These are phyloP conservation scores for Tricholoma flavovirens DNA, from an alignment of 768 basidiomycete species.

Conservation along the genomic window DNA sequence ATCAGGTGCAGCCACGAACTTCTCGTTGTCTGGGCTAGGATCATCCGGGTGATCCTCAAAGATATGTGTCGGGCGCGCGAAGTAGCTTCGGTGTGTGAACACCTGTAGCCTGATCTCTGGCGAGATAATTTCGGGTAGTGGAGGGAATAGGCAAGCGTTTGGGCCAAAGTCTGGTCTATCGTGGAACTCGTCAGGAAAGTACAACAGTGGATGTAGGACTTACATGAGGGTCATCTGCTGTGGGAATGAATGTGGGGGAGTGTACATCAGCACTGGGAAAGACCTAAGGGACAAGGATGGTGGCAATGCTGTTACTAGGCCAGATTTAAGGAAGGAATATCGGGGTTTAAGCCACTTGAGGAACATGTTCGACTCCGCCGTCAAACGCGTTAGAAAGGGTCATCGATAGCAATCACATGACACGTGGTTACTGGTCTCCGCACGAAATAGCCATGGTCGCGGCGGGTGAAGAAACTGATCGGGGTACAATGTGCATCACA, in stretches of 20 bases:
- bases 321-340: slow-evolving; percentile 9
- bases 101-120: slow-evolving; percentile 45
- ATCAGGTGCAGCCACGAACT: slow-evolving; percentile 34
- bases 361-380: slow-evolving; percentile 16
- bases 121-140: slow-evolving; percentile 51
- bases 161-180: slow-evolving; percentile 40
- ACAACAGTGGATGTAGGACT: background rate
- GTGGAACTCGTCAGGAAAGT: background rate
- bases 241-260: background rate
- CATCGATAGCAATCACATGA: slow-evolving; percentile 17
- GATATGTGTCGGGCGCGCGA: slow-evolving; percentile 62
- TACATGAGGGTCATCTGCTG: slow-evolving; percentile 14
- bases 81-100: slow-evolving; percentile 73
- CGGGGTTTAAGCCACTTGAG: slow-evolving; percentile 13
- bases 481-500: background rate
- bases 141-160: slow-evolving; percentile 42
- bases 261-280: slow-evolving; percentile 9
- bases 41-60: slow-evolving; percentile 73
- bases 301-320: slow-evolving; percentile 6
- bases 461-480: slow-evolving; percentile 4
- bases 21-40: slow-evolving; percentile 78
- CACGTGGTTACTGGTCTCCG: slow-evolving; percentile 1
- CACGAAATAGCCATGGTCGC: slow-evolving; percentile 8
- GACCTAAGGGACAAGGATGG: slow-evolving; percentile 12
- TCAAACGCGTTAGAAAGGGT: slow-evolving; percentile 5